Evolutionary conservation across 2,329 filamentous ascomycete species (phyloP), one percentile per base, ranked within the genome.

Genomic region (Penicillium crustosum): DNA sequence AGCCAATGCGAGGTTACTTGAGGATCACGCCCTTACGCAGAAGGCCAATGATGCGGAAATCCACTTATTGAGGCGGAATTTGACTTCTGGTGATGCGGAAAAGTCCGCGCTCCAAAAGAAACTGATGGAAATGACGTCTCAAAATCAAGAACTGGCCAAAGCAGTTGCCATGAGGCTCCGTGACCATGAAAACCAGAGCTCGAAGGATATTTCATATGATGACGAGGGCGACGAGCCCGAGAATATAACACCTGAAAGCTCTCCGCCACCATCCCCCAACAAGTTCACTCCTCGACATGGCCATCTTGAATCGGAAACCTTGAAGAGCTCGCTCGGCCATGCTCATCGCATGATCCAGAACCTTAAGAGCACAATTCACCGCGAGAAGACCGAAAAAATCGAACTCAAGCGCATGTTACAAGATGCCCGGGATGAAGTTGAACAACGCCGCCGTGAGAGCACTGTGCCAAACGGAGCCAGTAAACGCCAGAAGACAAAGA

Each of bases 321-420:
- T 99, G 65, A 95, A 94, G 78, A 95, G 93, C 53, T 97, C 93
- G 27, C 83, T 97, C 29, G 89, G 92, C 65, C 94, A 99, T 73
- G 93, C 94, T 39, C 94, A 97, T 74, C 87, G 93, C 57, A 97
- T 96, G 78, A 97, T 99, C 58, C 93, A 97, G 73, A 96, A 91
- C 68, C 85, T 97, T 66, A 92, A 96, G 76, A 92, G 89, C 73
- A 96, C 93, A 68, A 90, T 97, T 47, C 93, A 99, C 74, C 89
- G 94, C 35, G 94, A 99, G 75, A 99, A 97, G 86, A 97, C 93
- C 0, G 94, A 99, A 75, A 99, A 97, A 81, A 85, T 97, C 29
- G 94, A 99, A 76, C 84, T 97, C 53, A 93, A 91, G 77, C 89
- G 93, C 59, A 91, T 99, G 84, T 85, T 97, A 31, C 93, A 97